Evolutionary conservation across 305 asterid species (phyloP).

Genomic region (Solanum hybrid): DNA sequence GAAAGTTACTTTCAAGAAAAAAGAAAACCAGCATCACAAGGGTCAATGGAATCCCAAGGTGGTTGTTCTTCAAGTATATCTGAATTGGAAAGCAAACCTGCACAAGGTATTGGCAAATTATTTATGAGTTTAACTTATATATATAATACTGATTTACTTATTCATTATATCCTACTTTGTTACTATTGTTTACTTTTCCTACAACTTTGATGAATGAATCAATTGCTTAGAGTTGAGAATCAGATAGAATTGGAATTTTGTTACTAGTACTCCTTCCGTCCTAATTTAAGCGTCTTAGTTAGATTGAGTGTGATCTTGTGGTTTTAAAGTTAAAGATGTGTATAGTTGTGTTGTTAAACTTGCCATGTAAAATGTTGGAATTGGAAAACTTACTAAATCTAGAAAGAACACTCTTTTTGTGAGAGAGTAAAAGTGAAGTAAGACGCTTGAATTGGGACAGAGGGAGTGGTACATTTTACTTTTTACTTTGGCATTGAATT

Average conservation of each 20-base stretch:
- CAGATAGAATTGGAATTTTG: not conserved
- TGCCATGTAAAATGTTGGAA: not conserved
- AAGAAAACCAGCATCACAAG: constrained; percentile 2
- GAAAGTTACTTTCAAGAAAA: not conserved
- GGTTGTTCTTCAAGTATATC: constrained; percentile 10
- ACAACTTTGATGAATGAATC: not conserved
- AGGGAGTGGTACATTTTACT: not conserved
- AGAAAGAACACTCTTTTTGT: not conserved
- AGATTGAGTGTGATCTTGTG: not conserved
- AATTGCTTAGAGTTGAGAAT: not conserved
- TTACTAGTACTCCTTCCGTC: not conserved
- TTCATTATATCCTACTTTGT: not conserved
- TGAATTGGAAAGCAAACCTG: constrained; percentile 11
- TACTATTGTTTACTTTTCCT: not conserved
- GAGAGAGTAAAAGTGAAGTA: not conserved
- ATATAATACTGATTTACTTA: not conserved
- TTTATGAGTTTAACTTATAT: not conserved
- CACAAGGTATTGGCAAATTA: not conserved
- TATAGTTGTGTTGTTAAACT: not conserved
- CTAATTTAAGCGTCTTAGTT: not conserved
- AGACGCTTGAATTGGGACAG: not conserved
- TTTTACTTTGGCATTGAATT: not conserved
- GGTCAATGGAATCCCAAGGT: constrained; percentile 15
- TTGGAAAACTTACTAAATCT: not conserved
- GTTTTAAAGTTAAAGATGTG: not conserved